A percentile compares a stretch with the other conserved stretches of the same genome.
Evolutionary conservation across 2,329 filamentous ascomycete genomes (phyloP).

Genomic region (Ustilaginoidea virens): DNA sequence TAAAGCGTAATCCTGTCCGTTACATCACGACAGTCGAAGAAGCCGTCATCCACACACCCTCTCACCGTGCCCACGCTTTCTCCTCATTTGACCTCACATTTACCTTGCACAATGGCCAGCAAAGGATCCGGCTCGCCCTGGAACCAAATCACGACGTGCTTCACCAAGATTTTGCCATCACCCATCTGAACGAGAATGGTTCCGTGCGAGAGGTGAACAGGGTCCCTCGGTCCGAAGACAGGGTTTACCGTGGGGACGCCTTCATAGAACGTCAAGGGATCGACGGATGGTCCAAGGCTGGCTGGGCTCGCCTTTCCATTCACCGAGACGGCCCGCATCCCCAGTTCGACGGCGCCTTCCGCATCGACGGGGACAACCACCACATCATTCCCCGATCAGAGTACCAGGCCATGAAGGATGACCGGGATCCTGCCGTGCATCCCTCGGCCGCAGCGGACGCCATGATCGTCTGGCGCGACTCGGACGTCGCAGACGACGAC

Average conservation of each 20-base stretch:
- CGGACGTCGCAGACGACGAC: slow-evolving; percentile 47
- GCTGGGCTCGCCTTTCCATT: slow-evolving; percentile 75
- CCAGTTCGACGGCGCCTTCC: slow-evolving; percentile 82
- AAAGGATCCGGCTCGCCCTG: slow-evolving; percentile 63
- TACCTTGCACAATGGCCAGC: slow-evolving; percentile 47
- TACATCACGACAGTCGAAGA: slow-evolving; percentile 61
- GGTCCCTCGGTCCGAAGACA: slow-evolving; percentile 59
- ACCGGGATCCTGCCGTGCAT: slow-evolving; percentile 52
- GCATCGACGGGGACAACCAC: slow-evolving; percentile 66
- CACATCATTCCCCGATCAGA: slow-evolving; percentile 65
- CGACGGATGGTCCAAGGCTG: slow-evolving; percentile 59
- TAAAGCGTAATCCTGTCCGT: slow-evolving; percentile 59
- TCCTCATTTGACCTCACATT: slow-evolving; percentile 81
- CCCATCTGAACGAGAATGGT: slow-evolving; percentile 59
- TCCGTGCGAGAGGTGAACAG: slow-evolving; percentile 47
- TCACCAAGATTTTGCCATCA: slow-evolving; percentile 56
- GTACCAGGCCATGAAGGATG: slow-evolving; percentile 58
- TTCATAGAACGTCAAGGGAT: slow-evolving; percentile 49
- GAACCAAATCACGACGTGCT: slow-evolving; percentile 89
- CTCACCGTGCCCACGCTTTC: slow-evolving; percentile 62
- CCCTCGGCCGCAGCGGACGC: slow-evolving; percentile 44
- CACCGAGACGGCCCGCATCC: slow-evolving; percentile 61
- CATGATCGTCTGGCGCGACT: slow-evolving; percentile 88
- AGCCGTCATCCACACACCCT: slow-evolving; percentile 61
- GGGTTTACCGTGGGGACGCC: slow-evolving; percentile 68